phyloP scores from a whole-genome alignment of 805 yeast genomes.

The Myxozyma mucilagina region DNA sequence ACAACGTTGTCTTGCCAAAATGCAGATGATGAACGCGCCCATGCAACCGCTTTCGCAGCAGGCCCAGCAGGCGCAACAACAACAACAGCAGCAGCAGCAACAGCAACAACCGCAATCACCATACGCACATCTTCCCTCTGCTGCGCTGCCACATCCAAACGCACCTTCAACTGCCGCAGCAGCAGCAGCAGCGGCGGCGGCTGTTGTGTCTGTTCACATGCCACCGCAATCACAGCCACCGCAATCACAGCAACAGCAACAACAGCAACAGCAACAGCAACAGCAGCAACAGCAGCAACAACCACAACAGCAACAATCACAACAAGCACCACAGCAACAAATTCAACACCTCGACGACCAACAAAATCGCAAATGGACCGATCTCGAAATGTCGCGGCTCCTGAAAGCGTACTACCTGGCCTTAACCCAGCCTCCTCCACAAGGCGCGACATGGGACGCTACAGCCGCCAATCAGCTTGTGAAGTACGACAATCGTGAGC shows the following conservation, averaged over 20 bases:
- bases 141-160: conserved; percentile 4
- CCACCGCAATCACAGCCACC: no score
- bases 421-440: conserved; percentile 23
- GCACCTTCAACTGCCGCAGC: conserved; percentile 5
- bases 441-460: conserved; percentile 20
- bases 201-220: no score
- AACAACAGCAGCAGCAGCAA: conserved; percentile 12
- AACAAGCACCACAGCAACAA: not conserved
- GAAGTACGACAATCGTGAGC: conserved; percentile 26
- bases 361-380: conserved; percentile 27
- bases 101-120: conserved; percentile 7
- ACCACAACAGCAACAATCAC: conserved; percentile 4
- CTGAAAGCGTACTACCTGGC: conserved; percentile 22
- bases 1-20: not conserved
- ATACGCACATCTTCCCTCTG: not conserved
- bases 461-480: conserved; percentile 12
- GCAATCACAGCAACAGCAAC: not conserved
- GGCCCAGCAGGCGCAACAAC: conserved; percentile 9
- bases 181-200: no score
- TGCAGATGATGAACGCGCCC: conserved; percentile 13
- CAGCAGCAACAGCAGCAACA: conserved; percentile 9
- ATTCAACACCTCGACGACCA: conserved; percentile 19
- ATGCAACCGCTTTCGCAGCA: conserved; percentile 9
- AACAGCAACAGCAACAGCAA: conserved; percentile 9
- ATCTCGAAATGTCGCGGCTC: conserved; percentile 23